Evolutionary conservation across 345 rosid species (phyloP).

Genomic region (Salix exigua): DNA sequence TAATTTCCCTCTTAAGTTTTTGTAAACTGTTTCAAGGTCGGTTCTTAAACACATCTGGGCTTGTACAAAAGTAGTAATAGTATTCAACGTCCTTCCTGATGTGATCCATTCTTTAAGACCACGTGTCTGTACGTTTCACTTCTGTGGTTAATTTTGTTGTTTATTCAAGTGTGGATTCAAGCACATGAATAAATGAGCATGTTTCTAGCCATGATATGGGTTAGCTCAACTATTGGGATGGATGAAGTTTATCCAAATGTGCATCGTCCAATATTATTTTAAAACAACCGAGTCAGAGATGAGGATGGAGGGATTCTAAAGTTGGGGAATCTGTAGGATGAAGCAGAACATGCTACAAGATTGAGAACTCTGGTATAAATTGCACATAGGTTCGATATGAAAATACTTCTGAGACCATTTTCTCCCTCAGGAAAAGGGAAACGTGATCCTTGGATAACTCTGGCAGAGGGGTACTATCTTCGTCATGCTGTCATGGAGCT

Average conservation of each 20-base stretch:
- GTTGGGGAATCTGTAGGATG: not conserved
- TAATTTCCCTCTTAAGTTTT: not conserved
- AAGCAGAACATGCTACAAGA: not conserved
- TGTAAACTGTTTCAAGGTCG: not conserved
- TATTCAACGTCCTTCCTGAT: not conserved
- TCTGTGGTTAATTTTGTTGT: not conserved
- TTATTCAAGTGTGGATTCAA: not conserved
- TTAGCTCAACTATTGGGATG: not conserved
- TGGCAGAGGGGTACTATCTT: not conserved
- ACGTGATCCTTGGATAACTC: not conserved
- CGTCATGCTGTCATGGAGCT: not conserved
- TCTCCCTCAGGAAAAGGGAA: not conserved
- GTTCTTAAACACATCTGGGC: not conserved
- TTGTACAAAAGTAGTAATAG: slow-evolving; percentile 8
- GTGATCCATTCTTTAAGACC: slow-evolving; percentile 1
- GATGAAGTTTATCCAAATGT: not conserved
- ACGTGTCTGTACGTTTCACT: not conserved
- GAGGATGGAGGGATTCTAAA: not conserved
- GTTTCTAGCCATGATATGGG: not conserved
- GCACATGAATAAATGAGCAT: not conserved
- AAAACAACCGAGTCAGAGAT: not conserved
- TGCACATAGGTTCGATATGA: not conserved
- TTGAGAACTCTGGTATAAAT: not conserved
- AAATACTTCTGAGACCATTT: not conserved
- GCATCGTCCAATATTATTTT: not conserved